Conservation (phyloP, 768 basidiomycete species). For the Hortiboletus flavorubellus region DNA sequence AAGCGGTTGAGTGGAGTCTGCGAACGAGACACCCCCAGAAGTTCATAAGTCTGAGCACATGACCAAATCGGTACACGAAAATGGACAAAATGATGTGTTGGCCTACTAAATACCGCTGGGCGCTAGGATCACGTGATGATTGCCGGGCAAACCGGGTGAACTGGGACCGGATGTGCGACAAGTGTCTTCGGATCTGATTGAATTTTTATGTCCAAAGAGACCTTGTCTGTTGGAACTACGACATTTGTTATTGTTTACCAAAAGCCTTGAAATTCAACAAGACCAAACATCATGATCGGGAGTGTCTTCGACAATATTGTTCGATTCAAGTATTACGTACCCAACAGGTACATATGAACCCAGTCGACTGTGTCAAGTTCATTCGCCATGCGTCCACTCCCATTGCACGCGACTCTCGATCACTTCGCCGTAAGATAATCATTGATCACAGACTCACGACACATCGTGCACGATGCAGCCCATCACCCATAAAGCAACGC, state of each 20-base stretch:
- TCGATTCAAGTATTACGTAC: no score
- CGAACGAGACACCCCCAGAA: not conserved
- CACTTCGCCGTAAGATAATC: no score
- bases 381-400: no score
- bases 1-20: not conserved
- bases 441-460: not conserved
- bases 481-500: slow-evolving; percentile 5
- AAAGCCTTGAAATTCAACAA: slow-evolving; percentile 4
- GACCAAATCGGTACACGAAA: not conserved
- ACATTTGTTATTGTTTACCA: not conserved
- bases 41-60: slow-evolving; percentile 1
- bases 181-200: not conserved
- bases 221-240: not conserved
- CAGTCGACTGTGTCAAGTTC: no score
- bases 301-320: no score
- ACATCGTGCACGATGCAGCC: not conserved
- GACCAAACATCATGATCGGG: not conserved
- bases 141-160: not conserved
- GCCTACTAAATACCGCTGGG: not conserved
- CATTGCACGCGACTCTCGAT: no score
- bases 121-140: slow-evolving; percentile 7
- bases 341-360: no score
- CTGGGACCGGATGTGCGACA: not conserved
- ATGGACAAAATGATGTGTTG: not conserved
- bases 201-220: not conserved